Base-by-base conservation (phyloP, 441 rosid species). In the Corymbia citriodora region DNA sequence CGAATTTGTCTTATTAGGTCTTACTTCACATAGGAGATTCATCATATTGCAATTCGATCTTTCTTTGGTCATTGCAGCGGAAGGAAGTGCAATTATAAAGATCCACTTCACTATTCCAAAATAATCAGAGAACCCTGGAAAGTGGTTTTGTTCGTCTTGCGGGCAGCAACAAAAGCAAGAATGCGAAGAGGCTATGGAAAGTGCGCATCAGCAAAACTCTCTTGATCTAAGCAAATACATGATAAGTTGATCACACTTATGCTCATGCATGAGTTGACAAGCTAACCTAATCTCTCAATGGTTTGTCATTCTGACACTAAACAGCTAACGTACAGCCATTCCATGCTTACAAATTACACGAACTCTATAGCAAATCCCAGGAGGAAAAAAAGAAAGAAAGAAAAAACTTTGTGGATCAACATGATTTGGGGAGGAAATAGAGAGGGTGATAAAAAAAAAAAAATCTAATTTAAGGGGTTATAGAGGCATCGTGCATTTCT, bases 401-500 rank as follows among this genome's bases (percentile, higher is more conserved):
- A 17, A 45, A 79, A 74, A 45, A 23, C 12, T 52, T 79, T 23
- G n/a, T 23, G 85, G n/a, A 45, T 91, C 86, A 27, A 63, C 70
- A 90, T 61, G 88, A 86, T 59, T 90, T 92, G 59, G 29, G 45
- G 83, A 89, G 49, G 40, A 23, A 90, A 63, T 86, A 48, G 33
- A 45, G 57, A 74, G 65, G 48, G 70, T 31, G 31, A 88, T 79
- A 89, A 85, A 68, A 59, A 59, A 57, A 57, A 48, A 89, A 91
- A 90, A 91, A 25, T 89, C 52, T 23, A 45, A 45, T 8, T 48
- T 45, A 54, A 68, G 70, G n/a, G 50, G 89, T 97, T 94, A 98
- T 91, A 96, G 92, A 54, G 98, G 96, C 97, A 94, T 94, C n/a
- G 98, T 92, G 93, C 99, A 98, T 94, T 98, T 98, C 94, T 98